Base-by-base conservation (phyloP, 257 asterid genomes). In the Primulina huaijiensis region DNA sequence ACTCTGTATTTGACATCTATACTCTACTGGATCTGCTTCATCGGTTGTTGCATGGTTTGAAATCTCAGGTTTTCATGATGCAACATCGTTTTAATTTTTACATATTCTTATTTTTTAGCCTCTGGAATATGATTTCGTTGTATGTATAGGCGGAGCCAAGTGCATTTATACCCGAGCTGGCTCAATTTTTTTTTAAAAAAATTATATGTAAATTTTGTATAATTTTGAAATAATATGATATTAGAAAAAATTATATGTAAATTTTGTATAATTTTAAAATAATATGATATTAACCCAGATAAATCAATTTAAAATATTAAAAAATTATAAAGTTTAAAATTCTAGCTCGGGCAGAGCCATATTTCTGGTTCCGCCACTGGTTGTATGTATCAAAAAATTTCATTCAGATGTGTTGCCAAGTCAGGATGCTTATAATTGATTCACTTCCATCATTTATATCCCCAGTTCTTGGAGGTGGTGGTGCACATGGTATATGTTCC, bases 391-490 rank as follows among this genome's bases (percentile, higher is more conserved):
- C 27, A 65, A 38, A 38, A 60, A 31, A 65, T 35, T 40, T 57
- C 33, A 72, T 78, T 80, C 88, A 86, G 95, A 74, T 34, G 29
- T 74, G 67, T 72, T 74, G 64, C 76, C 72, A 64, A 70, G 78
- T 89, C 69, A 81, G 78, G 81, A 77, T 92, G 92, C 82, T 92
- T 53, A 75, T 92, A 80, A 69, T 92, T 31, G 98, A 92, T 74
- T 92, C 98, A 34, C 82, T 92, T 65, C 89, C 98, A 43, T 88
- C 96, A 70, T 97, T 92, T 56, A 78, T 89, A 74, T 72, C 95
- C 66, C 98, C 96, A 52, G 75, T 92, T 80, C 94, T 92, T 67
- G 94, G 96, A 70, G 89, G 95, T 67, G 80, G 86, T 65, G 89
- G 89, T 52, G 79, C 86, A 57, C 90, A 86, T 17, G 98, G 97